phyloP scores from a whole-genome alignment of 768 basidiomycete genomes.

The Psilocybe cyanescens region DNA sequence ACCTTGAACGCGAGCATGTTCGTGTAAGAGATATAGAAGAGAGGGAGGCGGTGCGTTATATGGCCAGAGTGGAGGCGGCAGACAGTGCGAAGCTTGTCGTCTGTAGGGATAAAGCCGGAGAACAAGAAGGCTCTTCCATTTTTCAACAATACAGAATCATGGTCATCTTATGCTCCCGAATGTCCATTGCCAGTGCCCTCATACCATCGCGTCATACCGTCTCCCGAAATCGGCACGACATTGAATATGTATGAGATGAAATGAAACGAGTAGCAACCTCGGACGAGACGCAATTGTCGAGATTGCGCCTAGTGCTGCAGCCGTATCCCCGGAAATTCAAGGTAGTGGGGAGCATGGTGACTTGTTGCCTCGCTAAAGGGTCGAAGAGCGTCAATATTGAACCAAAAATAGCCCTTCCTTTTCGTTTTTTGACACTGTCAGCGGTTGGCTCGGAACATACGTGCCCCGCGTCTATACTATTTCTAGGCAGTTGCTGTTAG shows the following conservation, averaged over 20 bases:
- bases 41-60: background rate
- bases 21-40: background rate
- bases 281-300: background rate
- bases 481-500: background rate
- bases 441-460: background rate
- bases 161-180: background rate
- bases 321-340: background rate
- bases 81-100: no score
- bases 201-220: background rate
- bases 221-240: background rate
- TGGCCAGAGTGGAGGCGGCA: background rate
- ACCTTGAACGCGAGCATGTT: background rate
- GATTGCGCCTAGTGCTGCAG: background rate
- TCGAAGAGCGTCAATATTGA: background rate
- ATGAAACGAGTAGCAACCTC: background rate
- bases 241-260: background rate
- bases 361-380: background rate
- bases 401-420: background rate
- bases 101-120: no score
- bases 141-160: background rate
- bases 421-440: background rate
- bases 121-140: background rate
- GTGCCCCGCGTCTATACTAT: background rate
- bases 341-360: background rate
- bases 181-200: background rate